A percentile compares a stretch with the other conserved stretches of the same genome.
phyloP scores from a whole-genome alignment of 1,139 yeast species.

The Candida labiduridarum region DNA sequence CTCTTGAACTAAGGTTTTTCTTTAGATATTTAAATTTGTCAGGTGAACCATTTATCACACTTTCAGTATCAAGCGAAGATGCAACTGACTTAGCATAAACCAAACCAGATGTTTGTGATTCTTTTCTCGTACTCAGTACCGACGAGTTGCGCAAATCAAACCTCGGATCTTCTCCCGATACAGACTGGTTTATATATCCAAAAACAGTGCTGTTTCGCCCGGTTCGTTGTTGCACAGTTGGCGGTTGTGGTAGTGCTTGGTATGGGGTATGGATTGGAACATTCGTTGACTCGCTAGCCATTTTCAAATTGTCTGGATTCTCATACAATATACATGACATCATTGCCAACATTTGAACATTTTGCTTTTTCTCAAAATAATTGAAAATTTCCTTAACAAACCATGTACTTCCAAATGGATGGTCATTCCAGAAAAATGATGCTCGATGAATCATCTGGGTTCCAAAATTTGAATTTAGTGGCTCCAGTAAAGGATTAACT shows the following conservation, averaged over 20 bases:
- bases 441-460: slow-evolving; percentile 16
- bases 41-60: slow-evolving; percentile 16
- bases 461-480: slow-evolving; percentile 4
- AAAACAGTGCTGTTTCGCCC: not conserved
- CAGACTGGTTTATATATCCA: not conserved
- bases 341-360: slow-evolving; percentile 91
- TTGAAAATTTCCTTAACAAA: slow-evolving; percentile 63
- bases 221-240: slow-evolving; percentile 12
- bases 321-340: slow-evolving; percentile 69
- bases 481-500: not conserved
- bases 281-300: slow-evolving; percentile 18
- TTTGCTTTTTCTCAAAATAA: slow-evolving; percentile 65
- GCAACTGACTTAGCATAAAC: slow-evolving; percentile 14
- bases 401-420: slow-evolving; percentile 81
- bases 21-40: slow-evolving; percentile 15
- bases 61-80: slow-evolving; percentile 16
- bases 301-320: slow-evolving; percentile 28
- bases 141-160: slow-evolving; percentile 22
- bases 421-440: slow-evolving; percentile 73
- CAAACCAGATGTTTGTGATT: slow-evolving; percentile 14
- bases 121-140: slow-evolving; percentile 24
- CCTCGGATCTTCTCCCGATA: not conserved
- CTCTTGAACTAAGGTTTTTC: slow-evolving; percentile 8
- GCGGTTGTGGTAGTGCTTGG: slow-evolving; percentile 35
- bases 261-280: slow-evolving; percentile 56